Conservation (phyloP, 225 moss, liverwort and hornwort genomes). For the Sphagnum tenellum region DNA sequence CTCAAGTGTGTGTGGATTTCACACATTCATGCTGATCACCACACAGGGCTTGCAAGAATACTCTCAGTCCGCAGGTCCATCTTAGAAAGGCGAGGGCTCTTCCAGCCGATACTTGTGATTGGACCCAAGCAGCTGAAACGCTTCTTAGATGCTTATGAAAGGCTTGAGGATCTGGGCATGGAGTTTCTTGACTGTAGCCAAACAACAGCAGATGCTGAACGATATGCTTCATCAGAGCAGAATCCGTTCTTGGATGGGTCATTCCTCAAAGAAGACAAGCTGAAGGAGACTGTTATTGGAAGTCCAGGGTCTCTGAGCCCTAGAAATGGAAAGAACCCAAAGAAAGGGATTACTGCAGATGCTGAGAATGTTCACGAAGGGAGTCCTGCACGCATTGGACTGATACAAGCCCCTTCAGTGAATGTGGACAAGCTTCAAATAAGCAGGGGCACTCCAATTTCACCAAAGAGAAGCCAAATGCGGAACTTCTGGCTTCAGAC, state of each 20-base stretch:
- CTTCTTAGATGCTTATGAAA: slow-evolving; percentile 81
- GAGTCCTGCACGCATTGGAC: slow-evolving; percentile 20
- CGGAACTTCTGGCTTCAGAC: slow-evolving; percentile 83
- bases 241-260: slow-evolving; percentile 11
- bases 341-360: slow-evolving; percentile 5
- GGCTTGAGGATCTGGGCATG: slow-evolving; percentile 89
- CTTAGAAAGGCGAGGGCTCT: slow-evolving; percentile 45
- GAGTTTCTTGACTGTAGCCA: slow-evolving; percentile 94
- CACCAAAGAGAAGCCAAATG: slow-evolving; percentile 47
- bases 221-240: slow-evolving; percentile 40
- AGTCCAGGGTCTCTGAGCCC: slow-evolving; percentile 5
- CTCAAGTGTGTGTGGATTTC: slow-evolving; percentile 98
- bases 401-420: slow-evolving; percentile 21
- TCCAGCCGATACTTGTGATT: slow-evolving; percentile 56
- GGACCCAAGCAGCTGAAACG: slow-evolving; percentile 96
- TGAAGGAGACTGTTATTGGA: slow-evolving; percentile 1
- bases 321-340: slow-evolving; percentile 17
- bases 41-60: slow-evolving; percentile 86
- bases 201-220: slow-evolving; percentile 73
- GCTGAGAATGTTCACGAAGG: slow-evolving; percentile 8
- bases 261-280: background rate
- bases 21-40: slow-evolving; percentile 99
- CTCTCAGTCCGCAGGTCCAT: slow-evolving; percentile 65
- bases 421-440: background rate
- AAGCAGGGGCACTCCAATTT: background rate